Base-by-base conservation (phyloP, 2,329 filamentous ascomycete genomes). In the Trichophyton mentagrophytes region DNA sequence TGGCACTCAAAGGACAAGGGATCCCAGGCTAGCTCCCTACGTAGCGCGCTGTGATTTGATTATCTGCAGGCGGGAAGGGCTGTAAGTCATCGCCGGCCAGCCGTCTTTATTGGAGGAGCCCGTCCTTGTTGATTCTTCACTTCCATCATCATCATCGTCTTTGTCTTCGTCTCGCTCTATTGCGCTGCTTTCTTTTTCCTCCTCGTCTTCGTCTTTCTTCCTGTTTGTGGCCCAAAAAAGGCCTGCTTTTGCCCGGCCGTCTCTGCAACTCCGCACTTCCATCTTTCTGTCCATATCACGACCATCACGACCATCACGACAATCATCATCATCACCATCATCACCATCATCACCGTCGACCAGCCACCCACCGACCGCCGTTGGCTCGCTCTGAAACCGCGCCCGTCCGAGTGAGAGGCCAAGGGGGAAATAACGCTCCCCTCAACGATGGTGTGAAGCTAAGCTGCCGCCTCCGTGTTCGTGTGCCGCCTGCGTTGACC, bases 71-170 rank as follows among this genome's bases (percentile, higher is more conserved):
- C 49, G 49, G 49, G 49, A 55, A 36, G 49, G 25, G 25, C 49
- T 55, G 49, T 55, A 55, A 55, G 49, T 55, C 49, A 55, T 55
- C 49, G 49, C 27, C 49, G 47, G 25, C 49, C 20, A 27, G n/a
- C 17, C 49, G 13, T 55, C 25, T 55, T 36, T 55, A 55, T 55
- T 55, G 49, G 49, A 27, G 11, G n/a, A 44, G 40, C 47, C 15
- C 3, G 47, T 8, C 47, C 27, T 55, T 15, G 47, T 51, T 51
- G 47, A 9, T 51, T 36, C 33, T 36, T 36, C 33, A 36, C 25
- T 27, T 27, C 25, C 25, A 27, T 6, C 7, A 36, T 9, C 33
- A 36, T 49, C 40, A 44, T 44, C 40, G 15, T 44, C 13, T 5
- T 3, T 3, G 3, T 40, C 38, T 11, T 4, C 25, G 25, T 27